Evolutionary conservation across 2,329 filamentous ascomycete species (phyloP), one percentile per base, ranked within the genome.

Genomic region (Capronia coronata): DNA sequence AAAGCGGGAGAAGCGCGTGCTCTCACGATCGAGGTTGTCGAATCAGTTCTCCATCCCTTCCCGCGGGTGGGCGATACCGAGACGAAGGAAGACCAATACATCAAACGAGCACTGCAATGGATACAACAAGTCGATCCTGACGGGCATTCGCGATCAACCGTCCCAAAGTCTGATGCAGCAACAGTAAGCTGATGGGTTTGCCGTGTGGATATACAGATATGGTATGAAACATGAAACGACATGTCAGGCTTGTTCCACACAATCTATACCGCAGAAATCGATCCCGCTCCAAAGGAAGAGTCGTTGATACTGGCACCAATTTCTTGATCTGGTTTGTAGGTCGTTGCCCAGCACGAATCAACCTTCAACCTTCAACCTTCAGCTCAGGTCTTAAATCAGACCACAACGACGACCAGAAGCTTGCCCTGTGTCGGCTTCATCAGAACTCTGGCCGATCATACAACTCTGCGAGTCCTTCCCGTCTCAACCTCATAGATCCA

Each of bases 401-500:
- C n/a, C n/a, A n/a, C n/a, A n/a, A n/a, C n/a, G n/a, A n/a, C n/a
- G n/a, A n/a, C n/a, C n/a, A n/a, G n/a, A n/a, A n/a, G n/a, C n/a
- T n/a, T n/a, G n/a, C n/a, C n/a, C n/a, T n/a, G n/a, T n/a, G n/a
- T n/a, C n/a, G n/a, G n/a, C n/a, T n/a, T n/a, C 25, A 27, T 6
- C 25, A 6, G 25, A 4, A 32, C 29, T 11, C 7, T 3, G 7
- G 27, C 7, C 6, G 19, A 7, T 48, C 37, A 76, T 35, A 71
- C 68, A 40, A 82, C 68, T 46, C 67, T 70, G 55, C 69, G 73
- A 42, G 76, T 74, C 65, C 73, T 82, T 0, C 86, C 86, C 1
- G 78, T 87, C 71, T 86, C 80, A 35, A 90, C 83, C 60, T 89
- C 82, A 68, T 89, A 90, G 1, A 90, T 68, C 78, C 85, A 91